phyloP scores from a whole-genome alignment of 768 basidiomycete genomes.

The Kwoniella mangroviensis region DNA sequence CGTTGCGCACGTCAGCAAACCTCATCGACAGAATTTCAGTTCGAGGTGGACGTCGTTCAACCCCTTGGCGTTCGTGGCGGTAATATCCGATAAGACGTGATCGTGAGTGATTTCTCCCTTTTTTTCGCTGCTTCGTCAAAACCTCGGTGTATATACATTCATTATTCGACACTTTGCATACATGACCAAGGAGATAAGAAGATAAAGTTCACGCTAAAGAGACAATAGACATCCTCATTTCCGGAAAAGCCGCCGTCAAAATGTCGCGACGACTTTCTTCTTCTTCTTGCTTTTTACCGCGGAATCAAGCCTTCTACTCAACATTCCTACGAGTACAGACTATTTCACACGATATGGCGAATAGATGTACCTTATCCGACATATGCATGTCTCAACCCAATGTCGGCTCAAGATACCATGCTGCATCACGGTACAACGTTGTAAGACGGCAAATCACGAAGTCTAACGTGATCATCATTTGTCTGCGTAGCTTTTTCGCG shows the following conservation, averaged over 20 bases:
- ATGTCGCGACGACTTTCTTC: background rate
- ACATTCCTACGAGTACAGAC: background rate
- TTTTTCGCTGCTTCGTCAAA: background rate
- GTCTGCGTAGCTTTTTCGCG: too few species aligned
- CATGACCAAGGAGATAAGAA: background rate
- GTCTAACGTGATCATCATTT: background rate
- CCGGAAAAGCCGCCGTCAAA: background rate
- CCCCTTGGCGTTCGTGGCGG: slow-evolving; percentile 10
- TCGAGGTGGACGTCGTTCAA: too few species aligned
- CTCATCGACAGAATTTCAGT: background rate
- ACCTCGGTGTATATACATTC: background rate
- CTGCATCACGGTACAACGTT: background rate
- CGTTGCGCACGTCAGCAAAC: background rate
- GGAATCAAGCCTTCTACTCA: too few species aligned
- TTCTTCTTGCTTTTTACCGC: background rate
- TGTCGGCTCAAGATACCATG: too few species aligned
- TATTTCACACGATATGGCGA: background rate
- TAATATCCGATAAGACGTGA: slow-evolving; percentile 11
- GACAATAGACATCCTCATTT: too few species aligned
- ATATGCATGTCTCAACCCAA: too few species aligned
- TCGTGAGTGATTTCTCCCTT: slow-evolving; percentile 5
- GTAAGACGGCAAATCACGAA: background rate
- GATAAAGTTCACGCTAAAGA: background rate
- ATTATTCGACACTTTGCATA: background rate
- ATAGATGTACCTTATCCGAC: background rate